These are phyloP conservation scores for Vairimorpha apis DNA, from an alignment of 371 early-diverging fungal species.

Conservation along the genomic window DNA sequence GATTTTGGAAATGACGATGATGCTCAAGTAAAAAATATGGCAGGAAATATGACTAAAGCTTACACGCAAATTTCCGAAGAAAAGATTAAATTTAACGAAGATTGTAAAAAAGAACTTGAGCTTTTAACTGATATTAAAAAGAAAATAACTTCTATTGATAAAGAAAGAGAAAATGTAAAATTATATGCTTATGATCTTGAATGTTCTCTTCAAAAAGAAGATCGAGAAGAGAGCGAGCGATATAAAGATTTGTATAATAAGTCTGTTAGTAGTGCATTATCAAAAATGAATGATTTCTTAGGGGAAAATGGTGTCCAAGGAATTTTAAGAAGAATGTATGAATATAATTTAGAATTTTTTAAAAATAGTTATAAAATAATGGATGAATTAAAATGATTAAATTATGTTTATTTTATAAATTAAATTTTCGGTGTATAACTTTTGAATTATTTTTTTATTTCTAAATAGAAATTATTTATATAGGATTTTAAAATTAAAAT, in stretches of 20 bases:
- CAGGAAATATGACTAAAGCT: constrained; percentile 31
- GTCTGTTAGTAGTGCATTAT: neutral
- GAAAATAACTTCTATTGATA: constrained; percentile 45
- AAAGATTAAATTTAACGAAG: constrained; percentile 53
- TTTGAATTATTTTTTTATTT: too few relatives aligned
- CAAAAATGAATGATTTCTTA: constrained; percentile 49
- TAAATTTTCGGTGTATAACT: too few relatives aligned
- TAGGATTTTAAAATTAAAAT: too few relatives aligned
- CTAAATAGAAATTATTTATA: too few relatives aligned
- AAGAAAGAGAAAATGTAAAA: constrained; percentile 45
- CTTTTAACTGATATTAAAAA: constrained; percentile 44
- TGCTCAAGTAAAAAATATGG: constrained; percentile 22
- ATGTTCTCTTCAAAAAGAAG: constrained; percentile 16
- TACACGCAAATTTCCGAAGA: constrained; percentile 44
- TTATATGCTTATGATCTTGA: constrained; percentile 59
- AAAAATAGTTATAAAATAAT: constrained; percentile 33
- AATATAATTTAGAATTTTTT: constrained; percentile 30
- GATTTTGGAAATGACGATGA: constrained; percentile 13
- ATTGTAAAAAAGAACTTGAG: constrained; percentile 26
- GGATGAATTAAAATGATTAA: constrained; percentile 36
- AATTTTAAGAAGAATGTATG: constrained; percentile 30
- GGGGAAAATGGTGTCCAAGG: constrained; percentile 39
- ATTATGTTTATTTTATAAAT: neutral
- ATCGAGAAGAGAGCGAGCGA: neutral
- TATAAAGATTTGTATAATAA: constrained; percentile 27